These are phyloP conservation scores for Hypericum androsaemum DNA, from an alignment of 345 rosid species.

Conservation along the genomic window DNA sequence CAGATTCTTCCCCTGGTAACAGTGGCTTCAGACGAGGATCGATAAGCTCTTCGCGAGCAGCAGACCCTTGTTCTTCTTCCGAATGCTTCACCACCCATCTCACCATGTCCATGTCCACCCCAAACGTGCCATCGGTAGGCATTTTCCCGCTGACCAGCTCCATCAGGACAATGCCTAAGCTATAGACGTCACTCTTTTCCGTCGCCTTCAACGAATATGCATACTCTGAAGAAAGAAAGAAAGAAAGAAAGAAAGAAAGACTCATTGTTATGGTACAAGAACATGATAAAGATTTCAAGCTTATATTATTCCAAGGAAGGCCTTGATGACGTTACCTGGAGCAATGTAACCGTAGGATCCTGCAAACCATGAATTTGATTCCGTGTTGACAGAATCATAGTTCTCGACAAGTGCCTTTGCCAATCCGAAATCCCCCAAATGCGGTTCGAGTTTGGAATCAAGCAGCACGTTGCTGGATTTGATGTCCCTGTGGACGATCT, in stretches of 20 bases:
- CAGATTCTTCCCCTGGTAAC: constrained; percentile 46
- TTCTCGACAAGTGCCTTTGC: constrained; percentile 60
- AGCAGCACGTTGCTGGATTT: constrained; percentile 80
- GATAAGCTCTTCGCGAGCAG: constrained; percentile 45
- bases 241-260: too few species aligned
- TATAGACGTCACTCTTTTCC: constrained; percentile 86
- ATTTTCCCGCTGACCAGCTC: constrained; percentile 81
- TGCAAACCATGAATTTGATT: constrained; percentile 72
- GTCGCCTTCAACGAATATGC: constrained; percentile 84
- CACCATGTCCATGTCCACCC: constrained; percentile 72
- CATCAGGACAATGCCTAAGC: constrained; percentile 83
- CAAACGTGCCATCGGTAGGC: constrained; percentile 65
- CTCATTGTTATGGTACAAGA: too few species aligned
- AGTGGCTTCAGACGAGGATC: constrained; percentile 57
- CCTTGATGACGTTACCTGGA: constrained; percentile 44
- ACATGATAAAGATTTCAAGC: too few species aligned
- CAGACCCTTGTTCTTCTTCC: too few species aligned
- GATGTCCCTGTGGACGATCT: constrained; percentile 78
- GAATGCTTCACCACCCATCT: constrained; percentile 71
- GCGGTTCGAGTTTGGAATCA: constrained; percentile 84
- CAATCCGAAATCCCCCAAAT: constrained; percentile 87
- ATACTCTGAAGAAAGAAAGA: constrained; percentile 55
- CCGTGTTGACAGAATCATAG: constrained; percentile 39
- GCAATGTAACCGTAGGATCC: constrained; percentile 92
- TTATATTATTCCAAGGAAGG: too few species aligned